phyloP scores from a whole-genome alignment of 352 stramenopile species.

The Globisporangium barbulae region DNA sequence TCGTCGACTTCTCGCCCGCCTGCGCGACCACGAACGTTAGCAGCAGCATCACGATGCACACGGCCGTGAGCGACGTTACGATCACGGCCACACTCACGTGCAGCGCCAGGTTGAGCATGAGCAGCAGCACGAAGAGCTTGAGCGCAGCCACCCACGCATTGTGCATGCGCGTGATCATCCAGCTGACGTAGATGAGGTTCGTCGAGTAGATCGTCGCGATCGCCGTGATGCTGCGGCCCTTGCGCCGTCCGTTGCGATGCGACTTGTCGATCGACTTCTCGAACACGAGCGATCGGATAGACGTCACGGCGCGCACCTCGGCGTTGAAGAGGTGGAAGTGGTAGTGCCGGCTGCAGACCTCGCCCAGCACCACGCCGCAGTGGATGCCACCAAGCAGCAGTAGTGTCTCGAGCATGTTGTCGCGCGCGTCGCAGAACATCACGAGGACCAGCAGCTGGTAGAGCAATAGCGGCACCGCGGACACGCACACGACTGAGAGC shows the following conservation, averaged over 20 bases:
- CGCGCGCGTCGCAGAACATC: constrained; percentile 16
- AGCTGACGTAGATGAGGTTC: constrained; percentile 30
- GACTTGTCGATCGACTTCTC: constrained; percentile 32
- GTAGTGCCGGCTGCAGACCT: constrained; percentile 31
- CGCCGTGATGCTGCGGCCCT: constrained; percentile 29
- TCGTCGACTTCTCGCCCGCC: constrained; percentile 30
- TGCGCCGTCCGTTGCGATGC: constrained; percentile 23
- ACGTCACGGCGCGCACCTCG: constrained; percentile 27
- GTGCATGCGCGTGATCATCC: constrained; percentile 32
- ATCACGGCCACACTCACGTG: constrained; percentile 27
- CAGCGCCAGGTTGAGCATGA: constrained; percentile 28
- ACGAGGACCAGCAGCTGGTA: constrained; percentile 28
- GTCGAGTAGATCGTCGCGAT: constrained; percentile 43
- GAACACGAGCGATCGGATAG: constrained; percentile 35
- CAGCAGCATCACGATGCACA: constrained; percentile 26
- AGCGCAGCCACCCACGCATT: constrained; percentile 30
- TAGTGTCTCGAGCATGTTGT: constrained; percentile 19
- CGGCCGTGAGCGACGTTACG: constrained; percentile 19
- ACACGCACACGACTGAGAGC: constrained; percentile 20
- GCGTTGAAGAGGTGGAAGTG: constrained; percentile 33
- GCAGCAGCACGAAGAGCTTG: constrained; percentile 29
- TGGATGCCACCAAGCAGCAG: constrained; percentile 33
- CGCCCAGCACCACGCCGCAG: constrained; percentile 23
- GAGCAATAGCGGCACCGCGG: constrained; percentile 28
- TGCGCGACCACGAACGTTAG: constrained; percentile 21